Base-by-base conservation (phyloP, 1,284 basidiomycete species). In the Singerocomus rubriflavus region DNA sequence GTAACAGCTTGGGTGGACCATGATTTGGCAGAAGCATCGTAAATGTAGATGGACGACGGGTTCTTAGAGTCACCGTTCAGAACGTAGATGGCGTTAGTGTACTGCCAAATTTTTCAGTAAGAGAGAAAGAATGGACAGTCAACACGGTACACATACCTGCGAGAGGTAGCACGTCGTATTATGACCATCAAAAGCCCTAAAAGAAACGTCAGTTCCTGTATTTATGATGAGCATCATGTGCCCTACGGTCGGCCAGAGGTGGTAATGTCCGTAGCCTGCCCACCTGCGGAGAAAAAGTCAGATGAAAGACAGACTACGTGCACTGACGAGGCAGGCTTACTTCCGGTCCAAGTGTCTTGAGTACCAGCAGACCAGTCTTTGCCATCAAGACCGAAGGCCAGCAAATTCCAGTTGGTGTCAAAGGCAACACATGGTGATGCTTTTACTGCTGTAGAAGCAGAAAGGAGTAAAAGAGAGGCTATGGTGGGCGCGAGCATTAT, bases 81-180 rank as follows among this genome's bases (percentile, higher is more conserved):
- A 36, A 93, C 81, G 63, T 93, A 93, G 63, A 94, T 76, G 35
- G 88, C 80, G 58, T 90, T 89, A 58, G 72, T 75, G 67, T 82
- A 91, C 79, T 89, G 59, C 45, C 14, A 55, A 6, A 12, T n/a
- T 5, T 8, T n/a, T 57, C n/a, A 64, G 37, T 27, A 16, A 21
- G 14, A 2, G 3, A 3, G 31, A 33, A 31, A 41, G 26, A 34
- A 25, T 42, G 27, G 36, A 33, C 7, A 21, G 41, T 6, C n/a
- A 25, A 37, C n/a, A 49, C 13, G 44, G 37, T 25, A 12, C n/a
- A 44, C 50, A 42, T 57, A 79, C 82, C 68, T 85, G 79, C 9
- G 87, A 76, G 46, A 90, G 76, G 71, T 84, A 90, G 69, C 88
- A 91, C 14, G 82, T 85, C 4, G 83, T 80, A 64, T 79, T 81